A percentile compares a stretch with the other conserved stretches of the same genome.
These are phyloP conservation scores for Cutaneotrichosporon daszewskae DNA, from an alignment of 1,284 basidiomycete genomes.

Conservation along the genomic window DNA sequence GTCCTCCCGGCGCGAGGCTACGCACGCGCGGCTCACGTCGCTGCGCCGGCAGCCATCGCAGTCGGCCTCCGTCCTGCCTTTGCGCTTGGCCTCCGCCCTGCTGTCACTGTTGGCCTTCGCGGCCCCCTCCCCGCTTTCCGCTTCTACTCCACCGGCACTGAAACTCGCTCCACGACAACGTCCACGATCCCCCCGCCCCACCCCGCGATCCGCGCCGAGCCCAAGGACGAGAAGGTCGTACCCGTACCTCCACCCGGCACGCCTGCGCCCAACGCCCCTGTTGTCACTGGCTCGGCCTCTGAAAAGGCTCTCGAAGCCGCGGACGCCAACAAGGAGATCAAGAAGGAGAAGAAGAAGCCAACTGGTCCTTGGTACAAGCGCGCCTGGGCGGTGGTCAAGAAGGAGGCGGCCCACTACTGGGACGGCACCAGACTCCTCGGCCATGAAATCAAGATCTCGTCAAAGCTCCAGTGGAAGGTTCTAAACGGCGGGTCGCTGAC, in stretches of 20 bases:
- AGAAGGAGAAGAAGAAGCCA: slow-evolving; percentile 53
- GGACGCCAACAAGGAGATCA: slow-evolving; percentile 18
- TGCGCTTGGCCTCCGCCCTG: too few relatives aligned
- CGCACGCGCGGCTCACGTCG: slow-evolving; percentile 4
- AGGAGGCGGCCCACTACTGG: slow-evolving; percentile 96
- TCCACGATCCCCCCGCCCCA: slow-evolving; percentile 7
- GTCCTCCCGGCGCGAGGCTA: neutral
- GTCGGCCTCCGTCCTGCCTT: slow-evolving; percentile 15
- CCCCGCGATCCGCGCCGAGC: slow-evolving; percentile 1
- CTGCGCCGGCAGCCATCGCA: slow-evolving; percentile 5
- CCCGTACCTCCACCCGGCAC: slow-evolving; percentile 30
- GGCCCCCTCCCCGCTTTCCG: slow-evolving; percentile 8
- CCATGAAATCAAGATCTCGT: slow-evolving; percentile 87
- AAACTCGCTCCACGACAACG: slow-evolving; percentile 7
- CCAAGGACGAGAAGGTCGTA: neutral
- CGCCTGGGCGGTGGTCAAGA: slow-evolving; percentile 85
- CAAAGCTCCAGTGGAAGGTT: slow-evolving; percentile 83
- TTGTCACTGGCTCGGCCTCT: slow-evolving; percentile 2
- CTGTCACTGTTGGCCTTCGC: too few relatives aligned
- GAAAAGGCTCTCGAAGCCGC: slow-evolving; percentile 12
- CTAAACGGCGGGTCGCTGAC: slow-evolving; percentile 87
- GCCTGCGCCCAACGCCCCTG: slow-evolving; percentile 19
- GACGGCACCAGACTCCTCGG: slow-evolving; percentile 90
- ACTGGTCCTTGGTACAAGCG: slow-evolving; percentile 33
- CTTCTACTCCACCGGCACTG: slow-evolving; percentile 29